These are phyloP conservation scores for Chenopodium quinoa DNA, from an alignment of 148 eudicot species.

Conservation along the genomic window DNA sequence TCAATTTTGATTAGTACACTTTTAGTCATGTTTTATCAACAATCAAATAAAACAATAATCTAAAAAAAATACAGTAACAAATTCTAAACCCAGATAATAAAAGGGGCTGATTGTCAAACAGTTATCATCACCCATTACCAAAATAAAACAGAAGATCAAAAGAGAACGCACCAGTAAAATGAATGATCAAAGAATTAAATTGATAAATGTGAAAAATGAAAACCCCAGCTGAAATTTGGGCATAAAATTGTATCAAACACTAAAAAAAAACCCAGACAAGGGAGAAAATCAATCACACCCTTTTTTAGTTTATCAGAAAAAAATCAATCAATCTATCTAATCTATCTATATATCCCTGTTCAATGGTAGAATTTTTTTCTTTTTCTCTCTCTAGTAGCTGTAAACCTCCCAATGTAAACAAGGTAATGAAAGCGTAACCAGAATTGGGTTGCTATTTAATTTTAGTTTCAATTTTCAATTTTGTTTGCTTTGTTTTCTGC, in stretches of 20 bases:
- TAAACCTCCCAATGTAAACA: constrained; percentile 15
- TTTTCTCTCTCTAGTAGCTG: not conserved
- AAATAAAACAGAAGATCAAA: not conserved
- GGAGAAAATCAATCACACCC: too few species aligned
- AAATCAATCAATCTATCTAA: not conserved
- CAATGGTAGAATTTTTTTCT: constrained; percentile 13
- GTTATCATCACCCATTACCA: constrained; percentile 7
- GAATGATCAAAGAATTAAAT: constrained; percentile 16
- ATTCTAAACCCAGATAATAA: constrained; percentile 9
- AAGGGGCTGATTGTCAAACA: constrained; percentile 9
- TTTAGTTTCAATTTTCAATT: not conserved
- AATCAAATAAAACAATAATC: not conserved
- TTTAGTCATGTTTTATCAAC: not conserved
- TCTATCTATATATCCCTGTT: not conserved
- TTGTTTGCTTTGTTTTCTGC: not conserved
- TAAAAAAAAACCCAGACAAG: constrained; percentile 23
- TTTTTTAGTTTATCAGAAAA: not conserved
- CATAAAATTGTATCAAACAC: not conserved
- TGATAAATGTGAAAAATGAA: not conserved
- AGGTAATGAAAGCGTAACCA: not conserved
- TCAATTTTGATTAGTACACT: not conserved
- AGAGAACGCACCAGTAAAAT: constrained; percentile 25
- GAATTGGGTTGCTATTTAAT: not conserved
- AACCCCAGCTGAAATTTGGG: constrained; percentile 20
- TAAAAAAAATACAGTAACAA: not conserved